Evolutionary conservation across 2,329 filamentous ascomycete species (phyloP).

Genomic region (Hortaea werneckii): DNA sequence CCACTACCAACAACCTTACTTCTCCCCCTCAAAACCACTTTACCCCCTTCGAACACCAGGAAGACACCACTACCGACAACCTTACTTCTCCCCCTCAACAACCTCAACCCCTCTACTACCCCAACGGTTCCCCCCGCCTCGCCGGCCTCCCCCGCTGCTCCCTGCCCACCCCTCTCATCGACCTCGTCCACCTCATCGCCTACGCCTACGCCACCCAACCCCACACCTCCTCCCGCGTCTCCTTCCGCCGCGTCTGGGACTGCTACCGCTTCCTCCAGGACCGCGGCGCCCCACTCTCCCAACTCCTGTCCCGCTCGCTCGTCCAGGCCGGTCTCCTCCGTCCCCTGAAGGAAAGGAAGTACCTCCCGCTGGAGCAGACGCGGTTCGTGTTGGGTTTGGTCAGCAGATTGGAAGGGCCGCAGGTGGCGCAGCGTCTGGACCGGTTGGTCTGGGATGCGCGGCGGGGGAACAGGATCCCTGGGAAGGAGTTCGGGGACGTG

Average conservation of each 20-base stretch:
- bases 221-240: slow-evolving; percentile 25
- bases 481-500: not conserved
- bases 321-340: slow-evolving; percentile 41
- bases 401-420: slow-evolving; percentile 31
- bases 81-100: too few species aligned
- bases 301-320: slow-evolving; percentile 38
- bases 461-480: slow-evolving; percentile 1
- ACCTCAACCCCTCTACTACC: not conserved
- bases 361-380: slow-evolving; percentile 26
- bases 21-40: too few species aligned
- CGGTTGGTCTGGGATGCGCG: slow-evolving; percentile 11
- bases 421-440: slow-evolving; percentile 29
- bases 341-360: slow-evolving; percentile 28
- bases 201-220: slow-evolving; percentile 31
- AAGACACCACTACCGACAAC: too few species aligned
- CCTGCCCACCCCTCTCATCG: slow-evolving; percentile 28
- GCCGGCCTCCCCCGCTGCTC: not conserved
- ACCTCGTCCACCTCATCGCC: slow-evolving; percentile 37
- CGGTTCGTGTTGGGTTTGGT: slow-evolving; percentile 38
- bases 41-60: too few species aligned
- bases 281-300: slow-evolving; percentile 33
- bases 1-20: not conserved
- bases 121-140: not conserved
- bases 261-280: slow-evolving; percentile 36
- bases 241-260: slow-evolving; percentile 38